phyloP scores from a whole-genome alignment of 768 basidiomycete genomes.

The Amanita molliuscula region DNA sequence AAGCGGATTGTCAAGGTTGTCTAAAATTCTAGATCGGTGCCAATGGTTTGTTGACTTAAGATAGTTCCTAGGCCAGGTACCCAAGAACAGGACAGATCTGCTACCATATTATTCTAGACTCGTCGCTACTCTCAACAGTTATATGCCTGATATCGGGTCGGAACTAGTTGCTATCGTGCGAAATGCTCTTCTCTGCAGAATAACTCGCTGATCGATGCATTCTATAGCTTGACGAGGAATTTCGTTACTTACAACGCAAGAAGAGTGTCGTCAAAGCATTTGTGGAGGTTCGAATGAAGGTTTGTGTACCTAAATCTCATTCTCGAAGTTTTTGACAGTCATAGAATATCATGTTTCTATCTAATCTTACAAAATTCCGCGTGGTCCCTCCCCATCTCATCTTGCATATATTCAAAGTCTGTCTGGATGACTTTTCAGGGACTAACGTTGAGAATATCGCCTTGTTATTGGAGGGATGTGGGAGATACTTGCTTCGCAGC shows the following conservation, averaged over 20 bases:
- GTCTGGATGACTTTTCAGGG: slow-evolving; percentile 89
- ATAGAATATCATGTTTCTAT: slow-evolving; percentile 82
- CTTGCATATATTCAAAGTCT: slow-evolving; percentile 94
- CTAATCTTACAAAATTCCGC: slow-evolving; percentile 91
- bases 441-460: slow-evolving; percentile 92
- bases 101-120: slow-evolving; percentile 89
- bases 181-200: slow-evolving; percentile 9
- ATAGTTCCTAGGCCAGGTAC: slow-evolving; percentile 77
- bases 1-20: slow-evolving; percentile 80
- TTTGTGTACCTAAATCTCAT: slow-evolving; percentile 15
- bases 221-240: slow-evolving; percentile 87
- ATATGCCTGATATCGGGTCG: slow-evolving; percentile 88
- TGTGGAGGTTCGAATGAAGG: slow-evolving; percentile 78
- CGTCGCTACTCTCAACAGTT: slow-evolving; percentile 78
- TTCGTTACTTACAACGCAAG: slow-evolving; percentile 90
- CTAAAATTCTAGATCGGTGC: not conserved
- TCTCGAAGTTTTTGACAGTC: not conserved
- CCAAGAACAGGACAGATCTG: slow-evolving; percentile 82
- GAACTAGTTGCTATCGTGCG: slow-evolving; percentile 76
- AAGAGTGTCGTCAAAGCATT: slow-evolving; percentile 89
- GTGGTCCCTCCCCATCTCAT: slow-evolving; percentile 88
- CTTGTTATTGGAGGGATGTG: slow-evolving; percentile 86
- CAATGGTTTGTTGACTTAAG: slow-evolving; percentile 2
- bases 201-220: slow-evolving; percentile 2
- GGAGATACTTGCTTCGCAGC: slow-evolving; percentile 78